phyloP scores from a whole-genome alignment of 1,284 basidiomycete species.

The Ceratorhiza oryzae-sativae region DNA sequence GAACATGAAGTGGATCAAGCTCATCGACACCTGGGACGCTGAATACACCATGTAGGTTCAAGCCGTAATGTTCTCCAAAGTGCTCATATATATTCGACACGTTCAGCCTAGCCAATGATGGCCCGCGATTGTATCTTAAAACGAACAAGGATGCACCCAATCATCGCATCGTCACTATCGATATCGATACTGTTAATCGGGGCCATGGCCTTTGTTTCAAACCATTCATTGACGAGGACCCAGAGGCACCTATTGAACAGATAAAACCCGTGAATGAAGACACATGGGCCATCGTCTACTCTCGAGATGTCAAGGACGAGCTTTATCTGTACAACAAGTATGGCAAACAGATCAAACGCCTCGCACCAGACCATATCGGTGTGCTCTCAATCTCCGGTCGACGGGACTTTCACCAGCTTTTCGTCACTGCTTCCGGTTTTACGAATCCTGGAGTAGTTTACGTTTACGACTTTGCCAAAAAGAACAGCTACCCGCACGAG shows the following conservation, averaged over 20 bases:
- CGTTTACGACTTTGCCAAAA: slow-evolving; percentile 63
- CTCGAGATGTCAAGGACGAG: slow-evolving; percentile 83
- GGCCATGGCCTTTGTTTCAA: slow-evolving; percentile 48
- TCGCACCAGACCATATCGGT: slow-evolving; percentile 76
- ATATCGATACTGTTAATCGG: slow-evolving; percentile 61
- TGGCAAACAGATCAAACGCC: slow-evolving; percentile 64
- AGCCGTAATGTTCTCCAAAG: too few species aligned
- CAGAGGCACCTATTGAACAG: slow-evolving; percentile 57
- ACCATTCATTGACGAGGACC: slow-evolving; percentile 77
- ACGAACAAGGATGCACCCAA: slow-evolving; percentile 73
- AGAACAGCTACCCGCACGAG: slow-evolving; percentile 47
- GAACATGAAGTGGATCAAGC: slow-evolving; percentile 73
- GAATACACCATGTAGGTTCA: slow-evolving; percentile 8
- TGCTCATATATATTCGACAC: neutral
- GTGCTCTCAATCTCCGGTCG: slow-evolving; percentile 62
- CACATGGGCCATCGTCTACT: slow-evolving; percentile 71
- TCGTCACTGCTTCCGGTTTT: slow-evolving; percentile 73
- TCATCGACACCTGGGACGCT: slow-evolving; percentile 61
- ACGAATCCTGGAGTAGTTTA: slow-evolving; percentile 75
- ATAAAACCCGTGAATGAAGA: slow-evolving; percentile 59
- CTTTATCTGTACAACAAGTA: slow-evolving; percentile 71
- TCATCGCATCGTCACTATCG: slow-evolving; percentile 71
- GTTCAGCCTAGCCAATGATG: slow-evolving; percentile 69
- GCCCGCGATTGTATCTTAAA: slow-evolving; percentile 66
- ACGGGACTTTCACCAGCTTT: slow-evolving; percentile 70